Percentiles rank a stretch among this genome's conserved stretches.
phyloP scores from a whole-genome alignment of 129 eudicot genomes.

The Ambrosia artemisiifolia region DNA sequence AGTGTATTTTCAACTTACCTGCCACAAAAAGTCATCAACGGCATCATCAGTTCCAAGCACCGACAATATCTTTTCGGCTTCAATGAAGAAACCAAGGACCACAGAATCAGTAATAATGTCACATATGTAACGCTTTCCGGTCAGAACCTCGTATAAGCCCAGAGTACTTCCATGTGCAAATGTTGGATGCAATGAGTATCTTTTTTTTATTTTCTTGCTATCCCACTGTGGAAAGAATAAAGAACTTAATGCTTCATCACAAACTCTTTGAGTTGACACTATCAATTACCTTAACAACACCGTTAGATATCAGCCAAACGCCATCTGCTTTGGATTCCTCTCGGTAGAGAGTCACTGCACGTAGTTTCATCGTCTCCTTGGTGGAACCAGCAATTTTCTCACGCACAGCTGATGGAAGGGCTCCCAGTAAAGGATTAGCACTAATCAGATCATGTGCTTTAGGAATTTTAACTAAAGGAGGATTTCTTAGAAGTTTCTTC shows the following conservation, averaged over 20 bases:
- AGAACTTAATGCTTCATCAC: neutral
- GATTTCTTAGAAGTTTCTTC: constrained; percentile 84
- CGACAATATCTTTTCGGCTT: constrained; percentile 63
- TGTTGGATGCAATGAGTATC: constrained; percentile 70
- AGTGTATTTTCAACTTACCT: constrained; percentile 40
- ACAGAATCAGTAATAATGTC: constrained; percentile 83
- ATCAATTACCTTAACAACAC: constrained; percentile 78
- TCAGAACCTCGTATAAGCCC: constrained; percentile 81
- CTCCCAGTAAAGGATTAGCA: constrained; percentile 81
- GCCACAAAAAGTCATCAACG: constrained; percentile 87
- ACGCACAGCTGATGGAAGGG: constrained; percentile 67
- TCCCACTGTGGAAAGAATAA: constrained; percentile 55
- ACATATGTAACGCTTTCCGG: constrained; percentile 80
- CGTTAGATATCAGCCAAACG: constrained; percentile 82
- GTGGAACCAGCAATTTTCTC: constrained; percentile 71
- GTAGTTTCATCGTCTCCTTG: constrained; percentile 70
- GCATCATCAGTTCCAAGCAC: constrained; percentile 66
- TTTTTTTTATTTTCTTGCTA: constrained; percentile 44
- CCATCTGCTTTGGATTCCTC: constrained; percentile 83
- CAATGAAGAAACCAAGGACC: constrained; percentile 76
- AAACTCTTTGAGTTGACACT: neutral
- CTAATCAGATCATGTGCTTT: constrained; percentile 62
- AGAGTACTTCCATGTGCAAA: constrained; percentile 85
- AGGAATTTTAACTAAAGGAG: constrained; percentile 86
- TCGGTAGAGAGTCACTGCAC: constrained; percentile 60